Evolutionary conservation across 768 basidiomycete genomes (phyloP).

Genomic region (Tylopilus plumbeoviolaceoides): DNA sequence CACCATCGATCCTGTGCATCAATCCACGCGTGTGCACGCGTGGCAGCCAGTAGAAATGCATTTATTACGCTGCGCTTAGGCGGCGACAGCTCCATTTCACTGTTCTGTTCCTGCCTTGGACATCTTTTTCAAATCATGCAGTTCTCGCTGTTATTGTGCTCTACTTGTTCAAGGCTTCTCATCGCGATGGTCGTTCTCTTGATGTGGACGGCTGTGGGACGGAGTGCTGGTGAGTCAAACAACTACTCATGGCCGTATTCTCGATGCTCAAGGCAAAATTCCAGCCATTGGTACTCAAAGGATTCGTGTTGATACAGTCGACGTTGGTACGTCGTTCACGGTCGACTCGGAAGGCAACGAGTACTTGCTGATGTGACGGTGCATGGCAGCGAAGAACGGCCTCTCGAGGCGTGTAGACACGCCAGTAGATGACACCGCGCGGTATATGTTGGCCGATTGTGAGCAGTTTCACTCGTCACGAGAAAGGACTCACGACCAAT

Average conservation of each 20-base stretch:
- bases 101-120: background rate
- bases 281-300: slow-evolving; percentile 1
- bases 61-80: background rate
- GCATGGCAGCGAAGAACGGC: background rate
- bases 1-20: background rate
- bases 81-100: background rate
- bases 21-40: background rate
- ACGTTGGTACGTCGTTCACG: background rate
- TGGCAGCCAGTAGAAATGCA: background rate
- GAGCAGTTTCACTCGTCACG: background rate
- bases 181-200: background rate
- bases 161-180: background rate
- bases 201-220: slow-evolving; percentile 5
- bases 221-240: slow-evolving; percentile 10
- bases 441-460: background rate
- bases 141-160: background rate
- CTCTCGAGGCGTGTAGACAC: background rate
- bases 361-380: background rate
- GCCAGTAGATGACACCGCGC: background rate
- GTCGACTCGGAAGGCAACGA: background rate
- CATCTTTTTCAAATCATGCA: slow-evolving; percentile 2
- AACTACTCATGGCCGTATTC: background rate
- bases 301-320: background rate
- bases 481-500: background rate
- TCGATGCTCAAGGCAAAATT: background rate